These are phyloP conservation scores for Arbutus unedo DNA, from an alignment of 148 eudicot species.

Conservation along the genomic window DNA sequence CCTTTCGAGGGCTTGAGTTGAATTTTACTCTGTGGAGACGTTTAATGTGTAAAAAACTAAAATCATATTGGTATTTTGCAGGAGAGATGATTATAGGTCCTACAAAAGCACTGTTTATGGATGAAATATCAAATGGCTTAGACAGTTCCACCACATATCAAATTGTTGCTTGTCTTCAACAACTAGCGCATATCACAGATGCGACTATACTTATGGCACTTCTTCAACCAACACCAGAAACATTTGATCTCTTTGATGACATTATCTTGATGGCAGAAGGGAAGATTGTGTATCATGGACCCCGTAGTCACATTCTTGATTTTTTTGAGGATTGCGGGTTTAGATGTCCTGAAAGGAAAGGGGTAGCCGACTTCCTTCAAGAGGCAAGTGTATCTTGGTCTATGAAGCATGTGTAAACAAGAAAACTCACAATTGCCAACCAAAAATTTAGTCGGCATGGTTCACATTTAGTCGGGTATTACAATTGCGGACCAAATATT, in stretches of 20 bases:
- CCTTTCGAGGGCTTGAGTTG: background rate
- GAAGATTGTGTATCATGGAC: slow-evolving; percentile 75
- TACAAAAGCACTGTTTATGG: slow-evolving; percentile 28
- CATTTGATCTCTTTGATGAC: slow-evolving; percentile 78
- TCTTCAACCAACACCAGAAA: slow-evolving; percentile 93
- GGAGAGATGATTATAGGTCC: slow-evolving; percentile 97
- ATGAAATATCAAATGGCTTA: background rate
- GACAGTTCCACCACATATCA: slow-evolving; percentile 91
- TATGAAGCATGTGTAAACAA: background rate
- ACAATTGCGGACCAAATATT: no score
- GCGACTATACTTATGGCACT: slow-evolving; percentile 70
- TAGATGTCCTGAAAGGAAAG: slow-evolving; percentile 81
- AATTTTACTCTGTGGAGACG: background rate
- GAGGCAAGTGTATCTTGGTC: slow-evolving; percentile 42
- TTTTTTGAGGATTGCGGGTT: slow-evolving; percentile 67
- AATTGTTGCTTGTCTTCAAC: slow-evolving; percentile 63
- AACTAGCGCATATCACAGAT: slow-evolving; percentile 62
- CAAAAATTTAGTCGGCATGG: no score
- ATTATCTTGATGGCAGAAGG: slow-evolving; percentile 83
- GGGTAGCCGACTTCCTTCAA: slow-evolving; percentile 82
- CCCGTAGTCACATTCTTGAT: slow-evolving; percentile 45
- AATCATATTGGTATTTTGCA: slow-evolving; percentile 15
- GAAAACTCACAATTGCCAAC: no score
- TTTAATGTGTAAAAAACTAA: background rate
- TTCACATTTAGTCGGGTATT: no score